Base-by-base conservation (phyloP, 202 grass and related monocot genomes). In the Panicum virgatum region DNA sequence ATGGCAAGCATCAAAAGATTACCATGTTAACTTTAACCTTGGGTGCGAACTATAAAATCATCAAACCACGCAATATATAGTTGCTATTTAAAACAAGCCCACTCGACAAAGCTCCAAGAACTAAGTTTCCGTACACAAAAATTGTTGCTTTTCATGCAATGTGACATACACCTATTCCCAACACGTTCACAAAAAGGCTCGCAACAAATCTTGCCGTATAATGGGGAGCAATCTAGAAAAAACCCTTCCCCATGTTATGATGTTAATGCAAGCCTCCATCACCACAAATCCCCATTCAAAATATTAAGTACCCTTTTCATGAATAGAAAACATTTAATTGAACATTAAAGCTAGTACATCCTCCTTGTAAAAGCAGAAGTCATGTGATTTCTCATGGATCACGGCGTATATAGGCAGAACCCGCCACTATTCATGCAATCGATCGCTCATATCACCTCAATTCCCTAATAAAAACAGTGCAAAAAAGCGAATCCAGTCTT, bases 301-400 rank as follows among this genome's bases (percentile, higher is more conserved):
- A 29, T 2, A 27, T 68, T 56, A 20, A 54, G 52, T 20, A 29
- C 5, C 10, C 70, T 66, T 29, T 46, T 7, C 23, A 1, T 47
- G 26, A 50, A 59, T 27, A 26, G 11, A 14, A 26, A n/a, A 63
- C 12, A 63, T 25, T 66, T 15, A 38, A 25, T 14, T 63, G 61
- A 25, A 48, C 32, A 76, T 42, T 65, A 43, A 23, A 23, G 23
- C 5, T 22, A 39, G 6, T n/a, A 34, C 27, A 43, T 26, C 3
- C 36, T 70, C 36, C 45, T 11, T 23, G 42, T 11, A 44, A 75
- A 80, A 32, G 20, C 40, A 61, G n/a, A 53, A 32, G 52, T 46
- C 42, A 38, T 87, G 53, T 62, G 3, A 78, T 65, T 78, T 87
- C 53, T 34, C 25, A 78, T 79, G 47, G 36, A 38, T 64, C 44